Conservation (phyloP, 2,329 filamentous ascomycete species). For the Fusarium redolens region DNA sequence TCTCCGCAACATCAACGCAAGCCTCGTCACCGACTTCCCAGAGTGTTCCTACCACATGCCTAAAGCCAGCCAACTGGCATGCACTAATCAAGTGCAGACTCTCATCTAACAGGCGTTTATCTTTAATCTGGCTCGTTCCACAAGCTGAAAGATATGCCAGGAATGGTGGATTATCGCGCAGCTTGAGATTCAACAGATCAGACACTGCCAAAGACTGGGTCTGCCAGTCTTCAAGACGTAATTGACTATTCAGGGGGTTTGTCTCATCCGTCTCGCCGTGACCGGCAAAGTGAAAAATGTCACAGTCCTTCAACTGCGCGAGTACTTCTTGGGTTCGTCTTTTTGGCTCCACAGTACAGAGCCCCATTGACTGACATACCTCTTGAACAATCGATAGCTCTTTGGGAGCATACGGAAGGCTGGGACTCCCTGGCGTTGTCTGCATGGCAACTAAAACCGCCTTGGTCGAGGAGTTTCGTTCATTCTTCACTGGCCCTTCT, state of each 20-base stretch:
- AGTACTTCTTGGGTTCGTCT: neutral
- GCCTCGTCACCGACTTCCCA: neutral
- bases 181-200: neutral
- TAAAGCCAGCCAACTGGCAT: neutral
- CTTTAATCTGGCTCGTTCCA: neutral
- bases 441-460: neutral
- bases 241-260: neutral
- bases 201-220: neutral
- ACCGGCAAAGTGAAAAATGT: neutral
- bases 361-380: fast-evolving
- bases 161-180: neutral
- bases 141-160: neutral
- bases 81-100: neutral
- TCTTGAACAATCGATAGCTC: neutral
- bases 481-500: neutral
- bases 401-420: fast-evolving
- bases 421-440: neutral
- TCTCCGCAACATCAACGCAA: neutral
- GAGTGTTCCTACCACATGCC: neutral
- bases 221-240: neutral
- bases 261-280: neutral
- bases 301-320: neutral
- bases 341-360: neutral
- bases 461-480: fast-evolving
- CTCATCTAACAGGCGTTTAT: neutral